A percentile compares a stretch with the other conserved stretches of the same genome.
These are phyloP conservation scores for Sclerotinia sclerotiorum DNA, from an alignment of 2,329 filamentous ascomycete genomes.

Conservation along the genomic window DNA sequence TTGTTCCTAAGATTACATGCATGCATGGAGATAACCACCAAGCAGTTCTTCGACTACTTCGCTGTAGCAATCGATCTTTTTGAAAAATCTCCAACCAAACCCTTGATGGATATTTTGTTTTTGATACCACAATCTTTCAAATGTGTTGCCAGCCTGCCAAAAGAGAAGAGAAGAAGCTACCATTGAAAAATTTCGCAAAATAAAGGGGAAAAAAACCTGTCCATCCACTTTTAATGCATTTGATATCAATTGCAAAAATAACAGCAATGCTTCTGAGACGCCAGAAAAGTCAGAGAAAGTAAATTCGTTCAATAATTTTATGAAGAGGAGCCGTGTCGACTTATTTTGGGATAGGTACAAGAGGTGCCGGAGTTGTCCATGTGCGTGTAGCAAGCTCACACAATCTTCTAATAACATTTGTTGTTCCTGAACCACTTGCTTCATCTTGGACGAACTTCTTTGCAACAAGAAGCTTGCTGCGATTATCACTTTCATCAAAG, in stretches of 20 bases:
- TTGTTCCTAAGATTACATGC: slow-evolving; percentile 21
- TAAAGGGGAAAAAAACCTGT: background rate
- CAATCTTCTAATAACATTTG: slow-evolving; percentile 69
- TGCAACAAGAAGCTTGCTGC: slow-evolving; percentile 66
- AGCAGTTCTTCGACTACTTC: background rate
- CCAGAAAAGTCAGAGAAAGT: slow-evolving; percentile 9
- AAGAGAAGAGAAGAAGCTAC: slow-evolving; percentile 3
- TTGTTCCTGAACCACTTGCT: slow-evolving; percentile 66
- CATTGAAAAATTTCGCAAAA: background rate
- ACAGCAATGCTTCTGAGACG: slow-evolving; percentile 18
- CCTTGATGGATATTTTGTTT: slow-evolving; percentile 5
- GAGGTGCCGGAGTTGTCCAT: slow-evolving; percentile 33
- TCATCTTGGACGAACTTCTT: slow-evolving; percentile 69
- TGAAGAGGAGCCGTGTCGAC: background rate
- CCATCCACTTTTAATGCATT: slow-evolving; percentile 22
- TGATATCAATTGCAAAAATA: slow-evolving; percentile 14
- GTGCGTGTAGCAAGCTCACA: slow-evolving; percentile 62
- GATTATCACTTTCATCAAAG: slow-evolving; percentile 65
- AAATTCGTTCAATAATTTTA: slow-evolving; percentile 17
- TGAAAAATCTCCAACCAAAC: slow-evolving; percentile 3
- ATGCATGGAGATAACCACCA: slow-evolving; percentile 12
- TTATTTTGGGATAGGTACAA: slow-evolving; percentile 20
- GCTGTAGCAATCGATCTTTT: slow-evolving; percentile 7
- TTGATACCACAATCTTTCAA: slow-evolving; percentile 12
- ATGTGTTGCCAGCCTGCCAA: background rate